Percentiles rank a stretch among this genome's conserved stretches.
Conservation (phyloP, 305 asterid species). For the Solanum chacoense region DNA sequence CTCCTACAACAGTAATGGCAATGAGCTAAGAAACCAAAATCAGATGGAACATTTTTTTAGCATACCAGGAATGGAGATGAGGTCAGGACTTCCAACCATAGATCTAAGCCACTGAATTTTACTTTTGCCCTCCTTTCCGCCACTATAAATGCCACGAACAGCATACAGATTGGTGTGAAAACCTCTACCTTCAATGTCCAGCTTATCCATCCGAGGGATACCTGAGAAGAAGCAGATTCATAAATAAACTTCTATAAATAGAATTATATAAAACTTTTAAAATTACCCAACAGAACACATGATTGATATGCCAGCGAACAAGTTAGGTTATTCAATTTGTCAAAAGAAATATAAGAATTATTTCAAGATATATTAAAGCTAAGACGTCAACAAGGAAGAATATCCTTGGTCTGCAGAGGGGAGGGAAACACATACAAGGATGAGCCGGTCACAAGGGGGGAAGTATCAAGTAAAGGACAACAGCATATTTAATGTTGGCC, state of each 20-base stretch:
- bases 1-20: neutral
- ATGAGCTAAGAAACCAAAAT: neutral
- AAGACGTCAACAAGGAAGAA: neutral
- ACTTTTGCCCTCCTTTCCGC: conserved; percentile 98
- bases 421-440: neutral
- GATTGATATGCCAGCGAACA: neutral
- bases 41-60: neutral
- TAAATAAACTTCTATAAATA: neutral
- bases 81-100: conserved; percentile 99
- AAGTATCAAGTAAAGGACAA: neutral
- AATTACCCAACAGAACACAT: neutral
- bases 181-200: conserved; percentile 98
- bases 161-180: conserved; percentile 94
- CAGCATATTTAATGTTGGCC: neutral
- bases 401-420: neutral
- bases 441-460: neutral
- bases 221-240: conserved; percentile 38
- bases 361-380: neutral
- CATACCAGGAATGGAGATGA: conserved; percentile 89
- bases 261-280: neutral
- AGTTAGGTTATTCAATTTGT: neutral
- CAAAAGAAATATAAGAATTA: neutral
- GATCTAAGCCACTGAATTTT: conserved; percentile 98
- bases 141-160: conserved; percentile 78
- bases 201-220: conserved; percentile 75